Evolutionary conservation across 805 yeast species (phyloP).

Genomic region (Suhomyces tanzawaensis): DNA sequence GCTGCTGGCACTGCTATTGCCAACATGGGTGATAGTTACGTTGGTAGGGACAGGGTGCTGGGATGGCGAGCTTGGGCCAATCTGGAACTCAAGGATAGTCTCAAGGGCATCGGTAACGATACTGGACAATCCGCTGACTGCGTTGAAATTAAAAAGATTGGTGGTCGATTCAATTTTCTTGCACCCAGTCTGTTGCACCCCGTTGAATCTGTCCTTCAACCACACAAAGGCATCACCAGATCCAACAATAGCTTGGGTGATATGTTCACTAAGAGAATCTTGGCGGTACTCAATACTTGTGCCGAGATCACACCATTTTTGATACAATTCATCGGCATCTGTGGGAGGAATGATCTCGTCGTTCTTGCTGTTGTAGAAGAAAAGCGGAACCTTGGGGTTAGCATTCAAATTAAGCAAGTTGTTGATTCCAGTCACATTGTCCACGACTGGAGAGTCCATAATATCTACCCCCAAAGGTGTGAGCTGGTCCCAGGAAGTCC

Average conservation of each 20-base stretch:
- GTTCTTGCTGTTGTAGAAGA: slow-evolving; percentile 9
- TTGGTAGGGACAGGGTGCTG: too few relatives aligned
- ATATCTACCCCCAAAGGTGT: not conserved
- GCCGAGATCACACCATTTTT: not conserved
- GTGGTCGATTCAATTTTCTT: not conserved
- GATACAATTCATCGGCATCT: not conserved
- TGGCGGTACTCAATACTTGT: not conserved
- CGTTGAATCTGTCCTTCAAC: not conserved
- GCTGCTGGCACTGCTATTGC: too few relatives aligned
- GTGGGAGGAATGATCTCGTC: slow-evolving; percentile 12
- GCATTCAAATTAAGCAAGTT: not conserved
- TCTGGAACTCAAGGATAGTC: not conserved
- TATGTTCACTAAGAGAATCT: not conserved
- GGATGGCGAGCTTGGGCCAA: not conserved
- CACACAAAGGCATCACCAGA: not conserved
- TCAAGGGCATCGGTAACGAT: not conserved
- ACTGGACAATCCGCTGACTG: not conserved
- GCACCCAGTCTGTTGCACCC: not conserved
- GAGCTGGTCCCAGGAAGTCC: not conserved
- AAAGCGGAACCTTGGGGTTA: slow-evolving; percentile 11
- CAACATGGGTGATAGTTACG: too few relatives aligned
- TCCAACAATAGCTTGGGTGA: not conserved
- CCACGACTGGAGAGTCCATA: not conserved
- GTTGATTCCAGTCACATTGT: not conserved
- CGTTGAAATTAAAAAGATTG: not conserved